Evolutionary conservation across 140 eudicot genomes (phyloP).

Genomic region (Stevia rebaudiana): DNA sequence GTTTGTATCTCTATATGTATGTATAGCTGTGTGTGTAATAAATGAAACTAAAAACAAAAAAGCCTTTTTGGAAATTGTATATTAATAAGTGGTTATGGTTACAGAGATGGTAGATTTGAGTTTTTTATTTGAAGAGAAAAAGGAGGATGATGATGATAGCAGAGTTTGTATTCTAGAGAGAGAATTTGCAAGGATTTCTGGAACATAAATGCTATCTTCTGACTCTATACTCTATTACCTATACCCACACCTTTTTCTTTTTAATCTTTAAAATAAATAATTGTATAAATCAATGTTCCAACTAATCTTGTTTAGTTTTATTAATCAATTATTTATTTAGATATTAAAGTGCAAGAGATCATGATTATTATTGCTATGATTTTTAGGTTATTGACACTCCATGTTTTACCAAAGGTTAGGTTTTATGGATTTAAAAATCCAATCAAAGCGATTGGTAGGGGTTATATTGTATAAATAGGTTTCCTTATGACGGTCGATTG

Average conservation of each 20-base stretch:
- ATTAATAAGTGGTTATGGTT: slow-evolving; percentile 26
- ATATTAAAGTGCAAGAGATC: background rate
- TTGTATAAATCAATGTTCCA: background rate
- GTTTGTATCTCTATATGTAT: slow-evolving; percentile 8
- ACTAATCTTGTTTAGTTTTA: slow-evolving; percentile 10
- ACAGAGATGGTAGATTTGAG: slow-evolving; percentile 31
- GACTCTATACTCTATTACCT: background rate
- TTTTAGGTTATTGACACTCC: no score
- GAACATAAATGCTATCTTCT: slow-evolving; percentile 24
- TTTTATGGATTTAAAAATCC: no score
- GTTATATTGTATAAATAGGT: no score
- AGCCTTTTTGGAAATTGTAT: slow-evolving; percentile 27
- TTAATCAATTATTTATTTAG: background rate
- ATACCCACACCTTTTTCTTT: background rate
- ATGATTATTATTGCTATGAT: no score
- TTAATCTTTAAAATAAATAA: background rate
- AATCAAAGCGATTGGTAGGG: no score
- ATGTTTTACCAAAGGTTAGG: no score
- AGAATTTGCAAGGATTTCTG: slow-evolving; percentile 28
- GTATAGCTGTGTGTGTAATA: slow-evolving; percentile 1
- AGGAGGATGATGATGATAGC: slow-evolving; percentile 8
- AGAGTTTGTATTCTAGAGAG: slow-evolving; percentile 26
- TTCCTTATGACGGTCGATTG: no score
- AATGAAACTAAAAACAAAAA: slow-evolving; percentile 32
- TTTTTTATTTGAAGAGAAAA: slow-evolving; percentile 11